These are phyloP conservation scores for Pseudozyma pruni DNA, from an alignment of 1,284 basidiomycete species.

Conservation along the genomic window DNA sequence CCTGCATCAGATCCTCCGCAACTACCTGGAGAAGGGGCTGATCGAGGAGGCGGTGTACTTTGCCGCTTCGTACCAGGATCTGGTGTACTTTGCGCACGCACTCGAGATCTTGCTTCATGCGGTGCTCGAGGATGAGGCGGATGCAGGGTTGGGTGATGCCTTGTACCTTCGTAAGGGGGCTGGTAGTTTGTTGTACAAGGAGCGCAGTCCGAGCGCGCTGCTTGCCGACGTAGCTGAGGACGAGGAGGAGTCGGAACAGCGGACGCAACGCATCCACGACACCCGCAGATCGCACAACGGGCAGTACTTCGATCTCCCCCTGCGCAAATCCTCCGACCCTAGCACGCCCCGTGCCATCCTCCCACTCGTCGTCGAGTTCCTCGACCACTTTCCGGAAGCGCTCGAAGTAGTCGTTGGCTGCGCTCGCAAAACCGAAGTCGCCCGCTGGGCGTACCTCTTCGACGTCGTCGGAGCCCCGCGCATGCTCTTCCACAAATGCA, in stretches of 20 bases:
- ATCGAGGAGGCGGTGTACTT: constrained; percentile 77
- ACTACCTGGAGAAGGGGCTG: constrained; percentile 74
- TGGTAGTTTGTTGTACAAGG: constrained; percentile 38
- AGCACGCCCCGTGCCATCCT: too few species aligned
- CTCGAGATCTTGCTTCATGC: constrained; percentile 93
- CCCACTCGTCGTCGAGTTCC: constrained; percentile 82
- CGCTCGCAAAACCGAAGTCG: constrained; percentile 95
- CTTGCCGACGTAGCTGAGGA: constrained; percentile 46
- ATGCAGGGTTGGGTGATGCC: constrained; percentile 53
- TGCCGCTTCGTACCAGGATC: constrained; percentile 83
- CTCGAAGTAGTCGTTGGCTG: constrained; percentile 95
- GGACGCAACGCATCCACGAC: too few species aligned
- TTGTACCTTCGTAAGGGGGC: constrained; percentile 31
- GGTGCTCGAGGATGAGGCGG: constrained; percentile 89
- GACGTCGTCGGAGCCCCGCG: constrained; percentile 89
- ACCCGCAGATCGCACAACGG: too few species aligned
- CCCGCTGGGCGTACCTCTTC: constrained; percentile 88
- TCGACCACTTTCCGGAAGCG: constrained; percentile 91
- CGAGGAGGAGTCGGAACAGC: too few species aligned
- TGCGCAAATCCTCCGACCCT: too few species aligned
- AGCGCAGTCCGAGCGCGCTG: constrained; percentile 35
- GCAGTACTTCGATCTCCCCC: too few species aligned
- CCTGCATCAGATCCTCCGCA: constrained; percentile 87
- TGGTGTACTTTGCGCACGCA: constrained; percentile 93
- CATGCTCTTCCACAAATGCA: constrained; percentile 87